Evolutionary conservation across 2,329 filamentous ascomycete genomes (phyloP).

Genomic region (Colletotrichum aenigma): DNA sequence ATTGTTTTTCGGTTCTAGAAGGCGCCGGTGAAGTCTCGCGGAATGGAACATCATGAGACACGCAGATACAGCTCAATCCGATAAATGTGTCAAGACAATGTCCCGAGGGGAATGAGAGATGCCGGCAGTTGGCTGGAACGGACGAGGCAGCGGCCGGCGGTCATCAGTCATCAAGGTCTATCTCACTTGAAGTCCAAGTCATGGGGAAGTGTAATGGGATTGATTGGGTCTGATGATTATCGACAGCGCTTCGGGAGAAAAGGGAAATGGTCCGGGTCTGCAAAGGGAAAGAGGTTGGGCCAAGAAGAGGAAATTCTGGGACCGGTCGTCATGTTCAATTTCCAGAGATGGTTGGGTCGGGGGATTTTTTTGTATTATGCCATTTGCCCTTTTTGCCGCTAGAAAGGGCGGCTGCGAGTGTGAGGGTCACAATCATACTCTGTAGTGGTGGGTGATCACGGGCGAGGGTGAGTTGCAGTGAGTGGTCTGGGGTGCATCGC

Average conservation of each 20-base stretch:
- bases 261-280: neutral
- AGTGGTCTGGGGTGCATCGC: neutral
- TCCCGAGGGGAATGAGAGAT: neutral
- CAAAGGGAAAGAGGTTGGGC: neutral
- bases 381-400: neutral
- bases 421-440: too few relatives aligned
- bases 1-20: neutral
- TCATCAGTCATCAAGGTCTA: neutral
- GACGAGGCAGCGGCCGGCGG: neutral
- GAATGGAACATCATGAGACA: neutral
- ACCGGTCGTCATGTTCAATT: constrained; percentile 7
- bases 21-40: neutral
- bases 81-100: neutral
- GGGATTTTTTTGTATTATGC: neutral
- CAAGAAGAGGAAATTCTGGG: neutral
- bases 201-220: neutral
- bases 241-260: neutral
- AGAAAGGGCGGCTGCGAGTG: neutral
- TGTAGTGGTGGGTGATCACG: neutral
- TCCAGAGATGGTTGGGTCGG: neutral
- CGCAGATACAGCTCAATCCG: neutral
- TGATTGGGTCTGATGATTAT: neutral
- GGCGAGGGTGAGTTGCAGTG: neutral
- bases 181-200: neutral
- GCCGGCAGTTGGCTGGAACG: neutral